phyloP scores from a whole-genome alignment of 176 grass and related monocot genomes.

The Thalia dealbata region DNA sequence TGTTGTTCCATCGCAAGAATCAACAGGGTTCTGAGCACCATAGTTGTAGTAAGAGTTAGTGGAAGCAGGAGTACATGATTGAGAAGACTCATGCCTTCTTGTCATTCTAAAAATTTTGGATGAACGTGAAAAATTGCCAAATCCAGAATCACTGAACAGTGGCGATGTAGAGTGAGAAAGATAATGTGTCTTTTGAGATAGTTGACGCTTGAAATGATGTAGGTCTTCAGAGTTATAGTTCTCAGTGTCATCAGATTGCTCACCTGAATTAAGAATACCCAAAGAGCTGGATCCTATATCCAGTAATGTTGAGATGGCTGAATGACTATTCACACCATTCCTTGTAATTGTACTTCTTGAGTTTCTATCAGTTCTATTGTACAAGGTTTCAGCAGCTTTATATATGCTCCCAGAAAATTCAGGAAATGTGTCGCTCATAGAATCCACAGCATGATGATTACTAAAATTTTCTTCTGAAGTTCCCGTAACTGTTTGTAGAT shows the following conservation, averaged over 20 bases:
- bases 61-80: slow-evolving; percentile 78
- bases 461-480: slow-evolving; percentile 29
- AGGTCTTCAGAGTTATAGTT: slow-evolving; percentile 40
- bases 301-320: slow-evolving; percentile 30
- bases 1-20: slow-evolving; percentile 50
- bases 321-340: slow-evolving; percentile 29
- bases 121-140: slow-evolving; percentile 54
- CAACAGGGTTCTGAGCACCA: slow-evolving; percentile 34
- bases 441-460: slow-evolving; percentile 34
- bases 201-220: slow-evolving; percentile 29
- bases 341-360: slow-evolving; percentile 43
- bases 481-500: slow-evolving; percentile 30
- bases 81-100: slow-evolving; percentile 53
- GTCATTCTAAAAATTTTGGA: slow-evolving; percentile 50
- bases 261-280: slow-evolving; percentile 32
- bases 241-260: slow-evolving; percentile 59
- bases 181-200: slow-evolving; percentile 35
- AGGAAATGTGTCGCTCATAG: slow-evolving; percentile 36
- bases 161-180: slow-evolving; percentile 52
- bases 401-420: slow-evolving; percentile 33
- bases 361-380: slow-evolving; percentile 41
- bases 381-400: slow-evolving; percentile 29
- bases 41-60: slow-evolving; percentile 64
- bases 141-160: slow-evolving; percentile 57
- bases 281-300: slow-evolving; percentile 28